A percentile compares a stretch with the other conserved stretches of the same genome.
phyloP scores from a whole-genome alignment of 371 early-diverging fungal genomes.

The Mucor saturninus region DNA sequence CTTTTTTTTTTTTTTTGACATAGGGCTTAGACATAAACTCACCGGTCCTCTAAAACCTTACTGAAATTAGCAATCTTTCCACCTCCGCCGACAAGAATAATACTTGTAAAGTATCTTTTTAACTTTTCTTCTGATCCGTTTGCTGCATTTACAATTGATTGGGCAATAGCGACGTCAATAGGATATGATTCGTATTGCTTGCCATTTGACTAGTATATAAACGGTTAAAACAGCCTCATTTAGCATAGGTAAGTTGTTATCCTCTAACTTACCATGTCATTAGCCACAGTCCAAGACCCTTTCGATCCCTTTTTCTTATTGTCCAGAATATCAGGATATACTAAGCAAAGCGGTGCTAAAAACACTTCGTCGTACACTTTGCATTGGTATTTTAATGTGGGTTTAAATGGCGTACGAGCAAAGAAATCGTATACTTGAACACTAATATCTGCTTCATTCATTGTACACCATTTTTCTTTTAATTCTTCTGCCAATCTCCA shows the following conservation, averaged over 20 bases:
- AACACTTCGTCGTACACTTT: constrained; percentile 89
- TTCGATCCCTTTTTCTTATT: constrained; percentile 23
- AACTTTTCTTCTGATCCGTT: constrained; percentile 74
- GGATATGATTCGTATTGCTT: constrained; percentile 42
- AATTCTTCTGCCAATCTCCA: constrained; percentile 74
- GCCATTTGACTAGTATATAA: not conserved
- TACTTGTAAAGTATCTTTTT: constrained; percentile 73
- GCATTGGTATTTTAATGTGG: constrained; percentile 76
- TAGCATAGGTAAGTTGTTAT: not conserved
- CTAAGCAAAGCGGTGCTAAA: constrained; percentile 72
- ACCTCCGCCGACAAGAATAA: constrained; percentile 89
- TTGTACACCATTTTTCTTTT: constrained; percentile 82
- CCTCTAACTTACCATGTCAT: not conserved
- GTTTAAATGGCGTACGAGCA: constrained; percentile 72
- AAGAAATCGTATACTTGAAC: constrained; percentile 83
- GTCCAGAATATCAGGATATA: constrained; percentile 61
- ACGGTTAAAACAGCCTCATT: not conserved
- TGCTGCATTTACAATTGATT: constrained; percentile 65
- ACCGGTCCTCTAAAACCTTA: constrained; percentile 73
- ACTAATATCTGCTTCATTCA: constrained; percentile 83
- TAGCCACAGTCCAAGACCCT: constrained; percentile 12
- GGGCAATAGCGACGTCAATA: constrained; percentile 81
- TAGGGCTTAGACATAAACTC: constrained; percentile 17
- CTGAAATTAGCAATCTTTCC: constrained; percentile 75
- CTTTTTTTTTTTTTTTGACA: not conserved